phyloP scores from a whole-genome alignment of 495 filamentous ascomycete species.

The Tuber magnatum region DNA sequence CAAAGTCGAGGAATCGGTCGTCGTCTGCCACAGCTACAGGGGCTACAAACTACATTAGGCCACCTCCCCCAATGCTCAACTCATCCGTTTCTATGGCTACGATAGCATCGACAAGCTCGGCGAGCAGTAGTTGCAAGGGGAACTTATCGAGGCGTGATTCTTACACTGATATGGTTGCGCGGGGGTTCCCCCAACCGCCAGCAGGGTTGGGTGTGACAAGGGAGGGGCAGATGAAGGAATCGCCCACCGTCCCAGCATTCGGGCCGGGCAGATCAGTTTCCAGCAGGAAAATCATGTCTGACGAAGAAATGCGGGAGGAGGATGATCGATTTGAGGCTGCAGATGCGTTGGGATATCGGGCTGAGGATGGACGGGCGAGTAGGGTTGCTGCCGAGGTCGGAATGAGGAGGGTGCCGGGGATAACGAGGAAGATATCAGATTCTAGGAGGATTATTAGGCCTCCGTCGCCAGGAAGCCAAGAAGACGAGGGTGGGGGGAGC shows the following conservation, averaged over 20 bases:
- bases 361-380: constrained; percentile 32
- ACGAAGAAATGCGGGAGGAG: constrained; percentile 36
- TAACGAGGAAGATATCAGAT: constrained; percentile 40
- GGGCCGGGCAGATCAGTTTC: constrained; percentile 33
- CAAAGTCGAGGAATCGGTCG: constrained; percentile 38
- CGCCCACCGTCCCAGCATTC: constrained; percentile 24
- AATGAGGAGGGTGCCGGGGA: constrained; percentile 36
- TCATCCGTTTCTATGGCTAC: constrained; percentile 38
- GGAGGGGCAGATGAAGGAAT: constrained; percentile 36
- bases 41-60: constrained; percentile 22
- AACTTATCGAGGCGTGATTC: constrained; percentile 36
- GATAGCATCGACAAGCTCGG: constrained; percentile 37
- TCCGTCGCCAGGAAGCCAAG: constrained; percentile 26
- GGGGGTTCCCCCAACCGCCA: constrained; percentile 37
- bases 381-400: constrained; percentile 37
- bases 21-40: constrained; percentile 37
- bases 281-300: constrained; percentile 36
- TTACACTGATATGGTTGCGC: constrained; percentile 33
- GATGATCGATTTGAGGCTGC: constrained; percentile 29
- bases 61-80: constrained; percentile 32
- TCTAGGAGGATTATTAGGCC: constrained; percentile 35
- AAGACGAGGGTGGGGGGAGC: constrained; percentile 23
- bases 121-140: constrained; percentile 29
- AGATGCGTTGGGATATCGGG: constrained; percentile 27
- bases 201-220: constrained; percentile 29